phyloP scores from a whole-genome alignment of 768 basidiomycete genomes.

The Leccinellum albellum region DNA sequence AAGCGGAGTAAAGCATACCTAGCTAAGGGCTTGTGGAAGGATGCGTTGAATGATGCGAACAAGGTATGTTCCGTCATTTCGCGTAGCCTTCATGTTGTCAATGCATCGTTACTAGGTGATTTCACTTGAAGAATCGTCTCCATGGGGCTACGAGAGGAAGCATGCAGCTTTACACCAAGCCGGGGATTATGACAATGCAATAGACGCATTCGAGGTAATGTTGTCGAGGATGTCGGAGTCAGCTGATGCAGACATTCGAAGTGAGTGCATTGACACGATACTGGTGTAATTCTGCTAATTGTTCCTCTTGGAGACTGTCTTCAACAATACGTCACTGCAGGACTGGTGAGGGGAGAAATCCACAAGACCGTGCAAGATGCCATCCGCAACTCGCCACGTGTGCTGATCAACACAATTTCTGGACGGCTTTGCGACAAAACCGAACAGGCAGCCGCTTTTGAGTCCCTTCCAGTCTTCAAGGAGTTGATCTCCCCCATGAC shows the following conservation, averaged over 20 bases:
- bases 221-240: not conserved
- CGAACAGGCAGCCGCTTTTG: not conserved
- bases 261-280: not conserved
- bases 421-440: not conserved
- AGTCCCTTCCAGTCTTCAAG: not conserved
- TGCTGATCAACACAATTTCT: not conserved
- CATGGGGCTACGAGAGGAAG: constrained; percentile 1
- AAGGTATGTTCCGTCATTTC: not conserved
- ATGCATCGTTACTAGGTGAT: not conserved
- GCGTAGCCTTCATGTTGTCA: not conserved
- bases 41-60: not conserved
- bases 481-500: not conserved
- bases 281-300: not conserved
- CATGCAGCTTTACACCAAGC: not conserved
- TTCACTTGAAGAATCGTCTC: not conserved
- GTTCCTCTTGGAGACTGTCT: not conserved
- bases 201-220: constrained; percentile 1
- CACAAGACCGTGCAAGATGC: not conserved
- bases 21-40: not conserved
- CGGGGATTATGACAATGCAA: not conserved
- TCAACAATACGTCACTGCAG: not conserved
- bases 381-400: not conserved
- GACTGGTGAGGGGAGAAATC: not conserved
- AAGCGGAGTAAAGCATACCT: not conserved
- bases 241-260: not conserved